Conservation (phyloP, 2,329 filamentous ascomycete species). For the Graphilbum sp. region DNA sequence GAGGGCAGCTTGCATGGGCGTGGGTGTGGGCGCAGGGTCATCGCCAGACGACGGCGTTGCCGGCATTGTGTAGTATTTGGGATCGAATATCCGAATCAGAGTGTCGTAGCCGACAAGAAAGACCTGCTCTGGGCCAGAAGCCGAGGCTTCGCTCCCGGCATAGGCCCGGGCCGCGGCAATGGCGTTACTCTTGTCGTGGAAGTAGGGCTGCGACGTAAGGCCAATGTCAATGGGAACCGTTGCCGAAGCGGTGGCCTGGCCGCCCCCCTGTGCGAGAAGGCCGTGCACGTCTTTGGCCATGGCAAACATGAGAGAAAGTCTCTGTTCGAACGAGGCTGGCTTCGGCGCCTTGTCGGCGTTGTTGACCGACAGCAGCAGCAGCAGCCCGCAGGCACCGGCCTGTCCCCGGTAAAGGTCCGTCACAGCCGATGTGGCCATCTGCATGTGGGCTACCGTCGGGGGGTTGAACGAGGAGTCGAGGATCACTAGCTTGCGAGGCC, state of each 20-base stretch:
- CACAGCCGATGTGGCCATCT: conserved; percentile 36
- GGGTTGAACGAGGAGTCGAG: conserved; percentile 56
- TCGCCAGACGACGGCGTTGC: neutral
- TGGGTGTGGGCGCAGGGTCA: conserved; percentile 1
- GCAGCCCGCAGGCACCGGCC: conserved; percentile 20
- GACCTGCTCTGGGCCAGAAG: conserved; percentile 30
- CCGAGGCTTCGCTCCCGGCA: neutral
- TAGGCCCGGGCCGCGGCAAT: conserved; percentile 34
- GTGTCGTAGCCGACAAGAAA: conserved; percentile 67
- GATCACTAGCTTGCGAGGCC: conserved; percentile 36
- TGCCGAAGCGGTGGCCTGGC: neutral
- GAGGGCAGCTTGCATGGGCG: conserved; percentile 37
- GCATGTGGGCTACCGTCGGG: conserved; percentile 43
- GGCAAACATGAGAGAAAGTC: conserved; percentile 54
- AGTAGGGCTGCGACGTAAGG: conserved; percentile 57
- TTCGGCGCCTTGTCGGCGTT: conserved; percentile 52
- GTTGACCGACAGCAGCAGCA: conserved; percentile 44
- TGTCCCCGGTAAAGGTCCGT: conserved; percentile 5
- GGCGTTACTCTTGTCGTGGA: conserved; percentile 51
- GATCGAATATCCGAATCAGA: conserved; percentile 51
- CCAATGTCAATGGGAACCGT: conserved; percentile 41
- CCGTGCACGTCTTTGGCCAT: conserved; percentile 41
- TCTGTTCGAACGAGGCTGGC: conserved; percentile 49
- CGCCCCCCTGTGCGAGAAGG: neutral
- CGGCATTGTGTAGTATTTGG: conserved; percentile 52